These are phyloP conservation scores for Selenicereus undatus DNA, from an alignment of 148 eudicot species.

Conservation along the genomic window DNA sequence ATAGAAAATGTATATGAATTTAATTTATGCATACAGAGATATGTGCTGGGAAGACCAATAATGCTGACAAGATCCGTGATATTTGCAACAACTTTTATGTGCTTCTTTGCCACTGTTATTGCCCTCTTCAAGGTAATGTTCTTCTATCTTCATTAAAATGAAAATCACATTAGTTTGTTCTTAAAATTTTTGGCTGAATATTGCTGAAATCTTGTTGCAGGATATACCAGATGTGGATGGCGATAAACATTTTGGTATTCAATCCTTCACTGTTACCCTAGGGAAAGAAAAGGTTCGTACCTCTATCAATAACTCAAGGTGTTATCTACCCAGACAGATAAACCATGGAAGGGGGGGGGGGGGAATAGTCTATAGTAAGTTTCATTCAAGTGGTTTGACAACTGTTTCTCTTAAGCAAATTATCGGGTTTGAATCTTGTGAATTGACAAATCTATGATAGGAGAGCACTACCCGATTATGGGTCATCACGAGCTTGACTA, in stretches of 20 bases:
- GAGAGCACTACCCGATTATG: no score
- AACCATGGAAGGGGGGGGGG: no score
- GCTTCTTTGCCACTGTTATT: constrained; percentile 34
- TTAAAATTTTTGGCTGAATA: not conserved
- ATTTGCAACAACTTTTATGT: constrained; percentile 32
- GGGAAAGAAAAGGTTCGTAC: constrained; percentile 44
- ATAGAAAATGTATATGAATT: not conserved
- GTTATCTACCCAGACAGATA: no score
- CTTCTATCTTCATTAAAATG: not conserved
- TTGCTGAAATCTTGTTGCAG: constrained; percentile 11
- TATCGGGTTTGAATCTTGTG: no score
- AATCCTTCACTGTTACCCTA: constrained; percentile 28
- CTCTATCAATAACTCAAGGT: not conserved
- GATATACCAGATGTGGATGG: constrained; percentile 35
- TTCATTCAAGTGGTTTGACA: no score
- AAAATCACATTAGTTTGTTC: not conserved
- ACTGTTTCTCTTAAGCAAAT: no score
- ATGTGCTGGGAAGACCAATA: constrained; percentile 28
- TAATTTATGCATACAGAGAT: constrained; percentile 16
- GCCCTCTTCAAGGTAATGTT: constrained; percentile 31
- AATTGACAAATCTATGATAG: not conserved
- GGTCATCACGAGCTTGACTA: no score
- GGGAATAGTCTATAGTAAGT: no score
- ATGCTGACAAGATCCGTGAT: constrained; percentile 24
- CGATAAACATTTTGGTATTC: constrained; percentile 31